Conservation (phyloP, 805 yeast genomes). For the Spathaspora boniae region DNA sequence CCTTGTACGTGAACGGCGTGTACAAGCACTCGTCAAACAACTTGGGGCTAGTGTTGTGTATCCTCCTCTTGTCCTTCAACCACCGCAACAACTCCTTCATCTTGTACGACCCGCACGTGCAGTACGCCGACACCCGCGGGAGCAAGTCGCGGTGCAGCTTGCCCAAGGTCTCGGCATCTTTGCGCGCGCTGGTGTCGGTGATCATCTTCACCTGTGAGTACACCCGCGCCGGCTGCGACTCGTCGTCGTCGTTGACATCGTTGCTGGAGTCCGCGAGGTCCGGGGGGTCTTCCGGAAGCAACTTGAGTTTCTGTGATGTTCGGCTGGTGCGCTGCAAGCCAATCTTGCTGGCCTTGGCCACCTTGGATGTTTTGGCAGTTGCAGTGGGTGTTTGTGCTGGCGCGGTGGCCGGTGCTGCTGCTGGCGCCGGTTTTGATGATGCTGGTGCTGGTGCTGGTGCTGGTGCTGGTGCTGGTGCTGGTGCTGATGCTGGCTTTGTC, state of each 20-base stretch:
- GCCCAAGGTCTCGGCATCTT: constrained; percentile 90
- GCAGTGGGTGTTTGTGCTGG: constrained; percentile 13
- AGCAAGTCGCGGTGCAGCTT: constrained; percentile 78
- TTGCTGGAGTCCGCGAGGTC: constrained; percentile 13
- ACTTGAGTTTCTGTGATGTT: constrained; percentile 67
- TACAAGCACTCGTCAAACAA: constrained; percentile 92
- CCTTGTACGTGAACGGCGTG: constrained; percentile 82
- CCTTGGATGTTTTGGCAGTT: constrained; percentile 22
- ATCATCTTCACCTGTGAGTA: constrained; percentile 83
- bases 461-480: not conserved
- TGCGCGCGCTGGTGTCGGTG: constrained; percentile 83
- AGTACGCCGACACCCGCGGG: constrained; percentile 94
- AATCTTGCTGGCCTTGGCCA: constrained; percentile 43
- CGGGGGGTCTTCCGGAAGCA: constrained; percentile 50
- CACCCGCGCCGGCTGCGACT: constrained; percentile 33
- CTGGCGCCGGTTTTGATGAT: constrained; percentile 10
- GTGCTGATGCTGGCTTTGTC: not conserved
- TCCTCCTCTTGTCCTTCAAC: constrained; percentile 72
- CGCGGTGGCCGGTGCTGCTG: constrained; percentile 7
- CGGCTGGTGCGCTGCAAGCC: constrained; percentile 75
- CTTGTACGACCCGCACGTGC: constrained; percentile 89
- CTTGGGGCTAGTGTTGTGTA: constrained; percentile 77
- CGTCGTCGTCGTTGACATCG: constrained; percentile 29
- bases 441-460: not conserved
- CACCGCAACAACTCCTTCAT: constrained; percentile 86